Conservation (phyloP, 1,139 yeast genomes). For the Suhomyces anneliseae region DNA sequence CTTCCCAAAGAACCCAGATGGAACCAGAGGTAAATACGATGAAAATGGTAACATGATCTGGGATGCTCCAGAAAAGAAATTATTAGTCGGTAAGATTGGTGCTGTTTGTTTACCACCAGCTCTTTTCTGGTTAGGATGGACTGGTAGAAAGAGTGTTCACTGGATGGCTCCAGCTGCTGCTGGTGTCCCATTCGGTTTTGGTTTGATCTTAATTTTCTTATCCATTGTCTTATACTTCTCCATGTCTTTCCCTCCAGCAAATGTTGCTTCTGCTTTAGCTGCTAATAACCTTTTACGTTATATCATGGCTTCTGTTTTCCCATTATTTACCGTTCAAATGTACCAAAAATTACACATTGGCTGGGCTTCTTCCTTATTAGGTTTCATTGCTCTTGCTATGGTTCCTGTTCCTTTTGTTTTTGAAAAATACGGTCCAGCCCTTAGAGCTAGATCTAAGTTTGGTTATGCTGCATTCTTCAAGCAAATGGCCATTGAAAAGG, state of each 20-base stretch:
- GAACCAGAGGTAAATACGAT: slow-evolving; percentile 57
- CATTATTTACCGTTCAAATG: slow-evolving; percentile 48
- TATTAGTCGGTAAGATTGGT: slow-evolving; percentile 53
- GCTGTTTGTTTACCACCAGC: slow-evolving; percentile 66
- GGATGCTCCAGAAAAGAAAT: slow-evolving; percentile 41
- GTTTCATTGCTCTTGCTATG: slow-evolving; percentile 26
- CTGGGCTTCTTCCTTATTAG: slow-evolving; percentile 29
- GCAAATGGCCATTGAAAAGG: slow-evolving; percentile 29
- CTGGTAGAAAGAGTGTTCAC: slow-evolving; percentile 61
- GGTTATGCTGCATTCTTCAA: slow-evolving; percentile 56
- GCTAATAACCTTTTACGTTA: slow-evolving; percentile 76
- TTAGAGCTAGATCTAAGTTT: slow-evolving; percentile 21
- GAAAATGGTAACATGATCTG: slow-evolving; percentile 52
- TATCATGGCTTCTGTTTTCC: slow-evolving; percentile 60
- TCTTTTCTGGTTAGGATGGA: slow-evolving; percentile 83
- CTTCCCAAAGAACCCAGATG: slow-evolving; percentile 62
- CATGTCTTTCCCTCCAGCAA: slow-evolving; percentile 70
- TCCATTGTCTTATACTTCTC: slow-evolving; percentile 70
- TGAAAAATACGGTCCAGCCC: slow-evolving; percentile 18
- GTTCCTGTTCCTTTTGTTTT: slow-evolving; percentile 28
- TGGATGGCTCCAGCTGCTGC: slow-evolving; percentile 82
- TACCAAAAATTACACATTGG: slow-evolving; percentile 36
- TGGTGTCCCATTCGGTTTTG: slow-evolving; percentile 75
- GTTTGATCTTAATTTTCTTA: slow-evolving; percentile 72
- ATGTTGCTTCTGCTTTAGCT: slow-evolving; percentile 75